Conservation (phyloP, 2,329 filamentous ascomycete species). For the Scleromitrula shiraiana region DNA sequence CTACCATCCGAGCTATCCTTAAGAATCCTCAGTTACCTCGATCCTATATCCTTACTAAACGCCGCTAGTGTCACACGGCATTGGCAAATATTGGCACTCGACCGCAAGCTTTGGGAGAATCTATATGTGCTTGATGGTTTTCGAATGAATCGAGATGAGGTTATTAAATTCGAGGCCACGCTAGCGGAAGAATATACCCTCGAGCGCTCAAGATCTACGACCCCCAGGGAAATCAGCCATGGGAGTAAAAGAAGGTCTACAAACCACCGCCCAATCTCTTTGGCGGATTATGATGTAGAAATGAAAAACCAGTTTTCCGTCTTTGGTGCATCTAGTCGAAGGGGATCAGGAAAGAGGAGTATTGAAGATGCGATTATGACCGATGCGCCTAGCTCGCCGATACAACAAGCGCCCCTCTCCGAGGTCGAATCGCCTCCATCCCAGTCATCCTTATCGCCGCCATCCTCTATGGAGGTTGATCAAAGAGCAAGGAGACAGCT, state of each 20-base stretch:
- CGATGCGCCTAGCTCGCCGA: background rate
- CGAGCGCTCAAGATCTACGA: slow-evolving; percentile 15
- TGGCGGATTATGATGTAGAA: slow-evolving; percentile 38
- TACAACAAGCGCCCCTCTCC: too few relatives aligned
- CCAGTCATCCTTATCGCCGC: too few relatives aligned
- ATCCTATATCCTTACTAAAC: slow-evolving; percentile 69
- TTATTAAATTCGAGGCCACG: slow-evolving; percentile 54
- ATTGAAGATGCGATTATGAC: slow-evolving; percentile 5
- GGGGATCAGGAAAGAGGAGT: slow-evolving; percentile 3
- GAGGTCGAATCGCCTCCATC: too few relatives aligned
- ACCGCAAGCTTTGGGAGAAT: slow-evolving; percentile 78
- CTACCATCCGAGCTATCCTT: slow-evolving; percentile 87
- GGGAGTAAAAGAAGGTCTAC: slow-evolving; percentile 48
- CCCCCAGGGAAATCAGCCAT: slow-evolving; percentile 38
- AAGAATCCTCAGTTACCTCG: slow-evolving; percentile 80
- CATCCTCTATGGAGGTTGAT: too few relatives aligned
- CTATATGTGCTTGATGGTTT: slow-evolving; percentile 83
- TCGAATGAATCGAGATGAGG: slow-evolving; percentile 59
- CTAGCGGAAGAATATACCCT: background rate
- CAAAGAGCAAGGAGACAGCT: slow-evolving; percentile 1
- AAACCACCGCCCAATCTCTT: slow-evolving; percentile 29
- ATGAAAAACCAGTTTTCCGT: slow-evolving; percentile 32
- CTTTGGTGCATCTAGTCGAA: slow-evolving; percentile 18
- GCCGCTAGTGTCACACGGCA: slow-evolving; percentile 71
- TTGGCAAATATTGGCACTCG: slow-evolving; percentile 76